Conservation (phyloP, 345 rosid genomes). For the Acer saccharum region DNA sequence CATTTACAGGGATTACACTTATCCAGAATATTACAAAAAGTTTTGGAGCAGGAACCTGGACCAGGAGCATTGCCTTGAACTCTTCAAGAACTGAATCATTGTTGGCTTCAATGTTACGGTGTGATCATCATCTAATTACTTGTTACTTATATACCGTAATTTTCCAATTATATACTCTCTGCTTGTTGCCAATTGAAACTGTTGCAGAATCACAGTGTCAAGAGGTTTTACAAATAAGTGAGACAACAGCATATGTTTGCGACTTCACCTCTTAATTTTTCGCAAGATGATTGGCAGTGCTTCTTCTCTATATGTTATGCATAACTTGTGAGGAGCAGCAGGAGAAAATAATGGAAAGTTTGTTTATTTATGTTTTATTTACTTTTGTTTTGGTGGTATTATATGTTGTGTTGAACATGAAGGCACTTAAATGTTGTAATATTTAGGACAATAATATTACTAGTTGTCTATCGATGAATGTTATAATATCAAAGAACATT, state of each 20-base stretch:
- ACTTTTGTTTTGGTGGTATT: neutral
- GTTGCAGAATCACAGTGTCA: neutral
- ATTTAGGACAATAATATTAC: too few relatives aligned
- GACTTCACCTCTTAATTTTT: neutral
- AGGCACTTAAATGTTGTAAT: neutral
- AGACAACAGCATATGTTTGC: neutral
- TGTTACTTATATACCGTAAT: too few relatives aligned
- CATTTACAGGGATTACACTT: slow-evolving; percentile 73
- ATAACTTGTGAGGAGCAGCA: neutral
- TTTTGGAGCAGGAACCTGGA: slow-evolving; percentile 93
- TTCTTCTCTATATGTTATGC: neutral
- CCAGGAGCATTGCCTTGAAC: slow-evolving; percentile 79
- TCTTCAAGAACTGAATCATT: slow-evolving; percentile 45
- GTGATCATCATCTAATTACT: neutral
- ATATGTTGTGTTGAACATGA: neutral
- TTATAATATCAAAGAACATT: too few relatives aligned
- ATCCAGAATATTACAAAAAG: slow-evolving; percentile 78
- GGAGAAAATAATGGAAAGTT: neutral
- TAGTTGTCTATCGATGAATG: too few relatives aligned
- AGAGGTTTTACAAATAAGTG: neutral
- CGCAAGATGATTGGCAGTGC: neutral
- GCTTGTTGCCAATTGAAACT: neutral
- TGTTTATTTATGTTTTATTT: neutral
- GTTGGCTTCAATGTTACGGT: too few relatives aligned
- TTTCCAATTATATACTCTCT: neutral